A percentile compares a stretch with the other conserved stretches of the same genome.
Evolutionary conservation across 129 eudicot genomes (phyloP).

Genomic region (Erigeron canadensis): DNA sequence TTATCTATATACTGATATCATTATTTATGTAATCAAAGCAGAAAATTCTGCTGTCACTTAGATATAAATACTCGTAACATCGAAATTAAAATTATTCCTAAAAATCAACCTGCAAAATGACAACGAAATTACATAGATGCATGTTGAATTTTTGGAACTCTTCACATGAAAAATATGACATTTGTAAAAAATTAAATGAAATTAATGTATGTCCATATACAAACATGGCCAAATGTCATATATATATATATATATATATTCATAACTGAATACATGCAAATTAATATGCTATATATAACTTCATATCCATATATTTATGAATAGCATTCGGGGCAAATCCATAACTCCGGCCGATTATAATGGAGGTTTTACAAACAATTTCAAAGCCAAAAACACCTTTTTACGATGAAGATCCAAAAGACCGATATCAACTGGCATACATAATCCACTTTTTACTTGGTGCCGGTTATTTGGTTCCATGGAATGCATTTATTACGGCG

Average conservation of each 20-base stretch:
- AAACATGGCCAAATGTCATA: background rate
- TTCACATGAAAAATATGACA: background rate
- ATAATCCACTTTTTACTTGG: conserved; percentile 42
- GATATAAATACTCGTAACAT: too few relatives aligned
- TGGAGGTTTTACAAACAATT: conserved; percentile 7
- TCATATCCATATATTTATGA: background rate
- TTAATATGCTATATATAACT: background rate
- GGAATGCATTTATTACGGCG: conserved; percentile 47
- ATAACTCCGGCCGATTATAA: conserved; percentile 1
- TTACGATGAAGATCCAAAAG: conserved; percentile 23
- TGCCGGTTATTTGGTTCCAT: conserved; percentile 41
- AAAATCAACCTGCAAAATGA: background rate
- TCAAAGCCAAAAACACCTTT: background rate
- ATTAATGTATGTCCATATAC: background rate
- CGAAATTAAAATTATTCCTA: background rate
- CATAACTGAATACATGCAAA: background rate
- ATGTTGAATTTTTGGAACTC: background rate
- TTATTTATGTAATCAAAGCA: too few relatives aligned
- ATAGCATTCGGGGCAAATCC: background rate
- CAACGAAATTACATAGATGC: background rate
- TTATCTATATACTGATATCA: too few relatives aligned
- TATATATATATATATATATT: too few relatives aligned
- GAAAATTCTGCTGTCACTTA: too few relatives aligned
- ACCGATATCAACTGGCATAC: conserved; percentile 32
- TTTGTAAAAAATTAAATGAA: background rate